A percentile compares a stretch with the other conserved stretches of the same genome.
Evolutionary conservation across 2,329 filamentous ascomycete species (phyloP).

Genomic region (Paraconiothyrium sp.): DNA sequence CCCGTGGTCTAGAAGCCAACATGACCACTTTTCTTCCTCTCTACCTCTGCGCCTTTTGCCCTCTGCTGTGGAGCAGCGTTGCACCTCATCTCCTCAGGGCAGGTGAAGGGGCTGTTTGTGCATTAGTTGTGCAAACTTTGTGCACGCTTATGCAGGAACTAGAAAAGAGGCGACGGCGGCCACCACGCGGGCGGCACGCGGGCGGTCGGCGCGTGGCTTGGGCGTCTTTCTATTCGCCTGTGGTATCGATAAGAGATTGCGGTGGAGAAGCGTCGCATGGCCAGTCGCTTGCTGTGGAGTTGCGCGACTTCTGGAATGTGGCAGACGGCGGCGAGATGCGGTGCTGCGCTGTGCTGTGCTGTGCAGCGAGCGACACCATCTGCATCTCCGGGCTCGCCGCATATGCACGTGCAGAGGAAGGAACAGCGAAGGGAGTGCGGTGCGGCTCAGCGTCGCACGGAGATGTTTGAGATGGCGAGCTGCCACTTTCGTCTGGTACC

Average conservation of each 20-base stretch:
- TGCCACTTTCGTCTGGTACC: constrained; percentile 5
- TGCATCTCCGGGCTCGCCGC: background rate
- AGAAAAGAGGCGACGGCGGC: constrained; percentile 10
- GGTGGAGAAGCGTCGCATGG: background rate
- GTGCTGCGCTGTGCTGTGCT: background rate
- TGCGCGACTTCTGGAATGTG: background rate
- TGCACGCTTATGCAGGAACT: constrained; percentile 19
- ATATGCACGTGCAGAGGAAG: background rate
- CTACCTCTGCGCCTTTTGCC: background rate
- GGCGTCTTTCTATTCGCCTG: constrained; percentile 9
- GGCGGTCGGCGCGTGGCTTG: background rate
- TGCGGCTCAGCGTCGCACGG: background rate
- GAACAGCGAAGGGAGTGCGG: background rate
- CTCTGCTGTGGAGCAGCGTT: background rate
- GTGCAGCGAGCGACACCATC: too few relatives aligned
- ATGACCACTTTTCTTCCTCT: background rate
- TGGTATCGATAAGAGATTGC: constrained; percentile 13
- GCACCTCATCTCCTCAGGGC: background rate
- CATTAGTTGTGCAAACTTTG: constrained; percentile 19
- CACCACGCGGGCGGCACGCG: background rate
- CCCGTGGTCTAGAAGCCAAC: background rate
- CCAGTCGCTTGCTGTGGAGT: background rate
- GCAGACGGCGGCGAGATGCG: background rate
- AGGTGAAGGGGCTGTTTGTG: background rate
- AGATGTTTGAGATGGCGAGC: constrained; percentile 8